These are phyloP conservation scores for Aschersonia sp. DNA, from an alignment of 2,329 filamentous ascomycete genomes.

Conservation along the genomic window DNA sequence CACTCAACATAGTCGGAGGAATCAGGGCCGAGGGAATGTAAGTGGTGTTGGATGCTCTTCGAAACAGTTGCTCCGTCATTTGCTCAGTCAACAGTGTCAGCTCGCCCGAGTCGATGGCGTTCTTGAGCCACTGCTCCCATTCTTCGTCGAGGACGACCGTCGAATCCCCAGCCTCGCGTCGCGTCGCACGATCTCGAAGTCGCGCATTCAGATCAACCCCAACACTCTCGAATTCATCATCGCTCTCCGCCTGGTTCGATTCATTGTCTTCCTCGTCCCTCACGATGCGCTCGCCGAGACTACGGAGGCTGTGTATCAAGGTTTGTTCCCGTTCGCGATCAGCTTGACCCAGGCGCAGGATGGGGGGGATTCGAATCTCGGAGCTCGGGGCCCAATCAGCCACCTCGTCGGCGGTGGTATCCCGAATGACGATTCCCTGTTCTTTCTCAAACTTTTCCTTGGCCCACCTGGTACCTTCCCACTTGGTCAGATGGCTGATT, in stretches of 20 bases:
- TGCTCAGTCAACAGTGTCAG: conserved; percentile 32
- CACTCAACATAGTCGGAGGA: conserved; percentile 35
- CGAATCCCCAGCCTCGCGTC: conserved; percentile 44
- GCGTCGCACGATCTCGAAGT: conserved; percentile 48
- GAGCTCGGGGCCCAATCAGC: conserved; percentile 32
- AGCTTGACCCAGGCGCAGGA: conserved; percentile 3
- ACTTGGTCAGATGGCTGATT: conserved; percentile 59
- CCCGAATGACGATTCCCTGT: conserved; percentile 52
- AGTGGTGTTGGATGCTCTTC: conserved; percentile 10
- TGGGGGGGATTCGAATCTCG: background rate
- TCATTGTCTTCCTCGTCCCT: conserved; percentile 3
- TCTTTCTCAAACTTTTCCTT: conserved; percentile 68
- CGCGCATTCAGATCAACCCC: conserved; percentile 48
- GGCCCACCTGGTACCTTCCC: conserved; percentile 75
- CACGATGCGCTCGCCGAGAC: conserved; percentile 2
- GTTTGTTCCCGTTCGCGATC: conserved; percentile 4
- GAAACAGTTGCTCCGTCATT: conserved; percentile 21
- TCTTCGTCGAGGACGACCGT: conserved; percentile 50
- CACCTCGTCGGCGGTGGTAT: conserved; percentile 59
- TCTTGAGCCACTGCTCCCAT: conserved; percentile 64
- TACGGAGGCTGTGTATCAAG: conserved; percentile 8
- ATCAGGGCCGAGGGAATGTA: conserved; percentile 23
- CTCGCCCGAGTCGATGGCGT: conserved; percentile 45
- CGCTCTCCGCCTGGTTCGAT: conserved; percentile 9
- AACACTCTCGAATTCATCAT: conserved; percentile 32